A percentile compares a stretch with the other conserved stretches of the same genome.
These are phyloP conservation scores for Aristolochia californica DNA, from an alignment of 164 flowering plant genomes.

Conservation along the genomic window DNA sequence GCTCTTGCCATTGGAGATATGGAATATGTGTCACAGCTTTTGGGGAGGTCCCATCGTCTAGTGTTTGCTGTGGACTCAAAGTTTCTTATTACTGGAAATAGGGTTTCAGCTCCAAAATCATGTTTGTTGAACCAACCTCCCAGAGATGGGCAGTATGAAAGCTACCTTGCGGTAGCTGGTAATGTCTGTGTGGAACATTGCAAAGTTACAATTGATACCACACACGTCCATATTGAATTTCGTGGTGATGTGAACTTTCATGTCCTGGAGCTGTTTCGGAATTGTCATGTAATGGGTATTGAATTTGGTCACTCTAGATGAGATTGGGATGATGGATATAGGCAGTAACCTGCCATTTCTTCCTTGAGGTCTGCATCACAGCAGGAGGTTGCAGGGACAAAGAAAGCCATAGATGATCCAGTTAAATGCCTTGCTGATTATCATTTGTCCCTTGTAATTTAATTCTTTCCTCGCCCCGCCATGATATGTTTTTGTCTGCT, in stretches of 20 bases:
- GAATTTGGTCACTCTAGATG: not conserved
- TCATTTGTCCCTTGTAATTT: too few species aligned
- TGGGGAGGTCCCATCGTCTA: conserved; percentile 79
- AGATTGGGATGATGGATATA: not conserved
- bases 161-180: conserved; percentile 40
- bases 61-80: conserved; percentile 25
- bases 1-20: conserved; percentile 76
- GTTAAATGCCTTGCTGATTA: too few species aligned
- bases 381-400: too few species aligned
- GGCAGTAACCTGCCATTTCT: too few species aligned
- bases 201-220: conserved; percentile 43
- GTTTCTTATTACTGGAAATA: conserved; percentile 11
- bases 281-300: not conserved
- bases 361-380: too few species aligned
- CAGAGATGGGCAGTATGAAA: conserved; percentile 58
- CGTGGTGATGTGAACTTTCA: not conserved
- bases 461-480: too few species aligned
- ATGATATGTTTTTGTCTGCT: too few species aligned
- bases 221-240: conserved; percentile 43
- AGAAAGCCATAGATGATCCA: too few species aligned
- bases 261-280: not conserved
- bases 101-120: conserved; percentile 43
- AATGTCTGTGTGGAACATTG: conserved; percentile 34
- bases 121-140: conserved; percentile 71
- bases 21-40: conserved; percentile 71